These are phyloP conservation scores for Alternaria hordeiaustralica DNA, from an alignment of 2,329 filamentous ascomycete species.

Conservation along the genomic window DNA sequence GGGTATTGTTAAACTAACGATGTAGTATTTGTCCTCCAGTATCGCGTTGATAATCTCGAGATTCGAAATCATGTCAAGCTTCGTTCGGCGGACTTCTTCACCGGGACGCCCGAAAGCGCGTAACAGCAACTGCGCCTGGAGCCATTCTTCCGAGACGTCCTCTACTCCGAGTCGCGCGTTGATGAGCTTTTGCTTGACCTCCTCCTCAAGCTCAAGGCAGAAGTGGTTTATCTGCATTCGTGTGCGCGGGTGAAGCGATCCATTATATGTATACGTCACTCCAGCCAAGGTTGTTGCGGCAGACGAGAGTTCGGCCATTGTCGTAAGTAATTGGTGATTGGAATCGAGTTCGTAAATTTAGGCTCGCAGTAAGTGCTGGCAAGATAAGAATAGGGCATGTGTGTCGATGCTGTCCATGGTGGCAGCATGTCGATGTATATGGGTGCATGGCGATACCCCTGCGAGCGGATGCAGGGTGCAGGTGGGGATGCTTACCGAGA, in stretches of 20 bases:
- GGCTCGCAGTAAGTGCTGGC: not conserved
- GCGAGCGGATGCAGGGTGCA: not conserved
- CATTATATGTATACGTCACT: not conserved
- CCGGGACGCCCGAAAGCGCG: not conserved
- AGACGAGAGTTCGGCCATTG: not conserved
- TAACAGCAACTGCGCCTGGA: not conserved
- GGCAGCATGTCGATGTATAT: not conserved
- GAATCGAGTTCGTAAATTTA: not conserved
- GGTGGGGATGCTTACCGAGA: not conserved
- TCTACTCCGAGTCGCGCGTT: not conserved
- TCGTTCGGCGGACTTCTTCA: not conserved
- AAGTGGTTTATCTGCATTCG: not conserved
- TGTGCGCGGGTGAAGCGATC: not conserved
- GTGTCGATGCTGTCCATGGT: not conserved
- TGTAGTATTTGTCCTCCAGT: not conserved
- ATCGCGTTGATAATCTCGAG: not conserved
- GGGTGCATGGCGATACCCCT: not conserved
- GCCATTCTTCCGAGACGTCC: not conserved
- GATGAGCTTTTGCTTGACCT: not conserved
- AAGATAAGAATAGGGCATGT: not conserved
- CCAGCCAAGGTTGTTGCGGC: not conserved
- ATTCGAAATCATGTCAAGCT: not conserved
- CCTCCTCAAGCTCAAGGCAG: not conserved
- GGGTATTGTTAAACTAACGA: rapidly evolving
- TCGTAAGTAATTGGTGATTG: not conserved